Evolutionary conservation across 2,329 filamentous ascomycete species (phyloP).

Genomic region (Apiospora pterosperma): DNA sequence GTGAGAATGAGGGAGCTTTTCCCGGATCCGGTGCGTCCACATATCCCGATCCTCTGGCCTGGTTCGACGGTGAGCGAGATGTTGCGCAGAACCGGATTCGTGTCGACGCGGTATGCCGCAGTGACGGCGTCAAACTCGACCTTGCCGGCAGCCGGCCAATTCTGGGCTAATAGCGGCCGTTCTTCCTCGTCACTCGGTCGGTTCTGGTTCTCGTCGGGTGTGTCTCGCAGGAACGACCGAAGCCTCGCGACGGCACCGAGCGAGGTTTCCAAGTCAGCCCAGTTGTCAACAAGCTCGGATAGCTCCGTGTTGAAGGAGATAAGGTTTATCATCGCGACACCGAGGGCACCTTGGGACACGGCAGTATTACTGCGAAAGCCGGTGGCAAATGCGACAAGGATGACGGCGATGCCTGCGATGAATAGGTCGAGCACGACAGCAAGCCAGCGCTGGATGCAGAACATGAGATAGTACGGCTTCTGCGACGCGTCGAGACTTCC

Average conservation of each 20-base stretch:
- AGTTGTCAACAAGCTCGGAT: constrained; percentile 3
- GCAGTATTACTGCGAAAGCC: not conserved
- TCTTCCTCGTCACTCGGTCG: not conserved
- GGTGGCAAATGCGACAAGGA: constrained; percentile 22
- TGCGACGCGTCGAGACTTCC: constrained; percentile 28
- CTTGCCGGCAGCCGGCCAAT: not conserved
- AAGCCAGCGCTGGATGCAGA: constrained; percentile 29
- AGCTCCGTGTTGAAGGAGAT: constrained; percentile 4
- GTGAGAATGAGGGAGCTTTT: not conserved
- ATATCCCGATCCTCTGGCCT: constrained; percentile 1
- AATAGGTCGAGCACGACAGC: constrained; percentile 5
- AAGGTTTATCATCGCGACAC: constrained; percentile 6
- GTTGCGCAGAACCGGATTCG: not conserved
- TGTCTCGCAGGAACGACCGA: constrained; percentile 6
- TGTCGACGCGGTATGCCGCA: not conserved
- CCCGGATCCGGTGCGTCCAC: not conserved
- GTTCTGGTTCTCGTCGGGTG: constrained; percentile 3
- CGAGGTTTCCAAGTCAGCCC: constrained; percentile 7
- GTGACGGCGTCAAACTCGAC: not conserved
- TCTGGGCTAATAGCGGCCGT: not conserved
- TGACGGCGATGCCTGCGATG: constrained; percentile 15
- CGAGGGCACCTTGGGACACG: constrained; percentile 3
- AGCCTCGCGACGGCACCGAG: constrained; percentile 8
- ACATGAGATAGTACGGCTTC: constrained; percentile 27
- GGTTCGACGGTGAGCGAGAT: not conserved